Evolutionary conservation across 2,329 filamentous ascomycete genomes (phyloP), one percentile per base, ranked within the genome.

Genomic region (Stenocarpella maydis): DNA sequence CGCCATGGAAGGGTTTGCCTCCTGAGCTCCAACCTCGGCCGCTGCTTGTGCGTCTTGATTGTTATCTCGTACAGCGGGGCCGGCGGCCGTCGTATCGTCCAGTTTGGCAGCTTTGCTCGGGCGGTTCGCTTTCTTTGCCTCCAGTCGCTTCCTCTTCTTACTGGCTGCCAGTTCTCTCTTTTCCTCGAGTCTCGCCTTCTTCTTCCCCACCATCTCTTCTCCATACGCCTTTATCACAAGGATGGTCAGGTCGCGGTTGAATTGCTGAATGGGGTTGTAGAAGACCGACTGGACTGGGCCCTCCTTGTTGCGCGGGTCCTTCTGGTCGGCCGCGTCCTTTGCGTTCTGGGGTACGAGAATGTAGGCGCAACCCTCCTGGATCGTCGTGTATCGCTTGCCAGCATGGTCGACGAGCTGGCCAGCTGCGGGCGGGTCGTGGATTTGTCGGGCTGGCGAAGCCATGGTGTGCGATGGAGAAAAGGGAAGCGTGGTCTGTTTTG

Each of bases 191-290:
- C 74, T 77, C 3, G 50, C 49, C 45, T 47, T 71, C 37, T 41
- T 72, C 53, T 34, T 66, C 45, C 71, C 61, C 6, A 68, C 19
- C 21, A 58, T 71, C 39, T 93, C 89, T 74, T 96, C 90, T 1
- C 93, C 93, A 78, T 95, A 97, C 0, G 92, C 92, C 76, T 93
- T 93, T 79, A 99, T 97, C 0, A 94, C 94, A 17, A 99, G 86
- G 31, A 98, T 93, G 71, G 94, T 98, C 73, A 99, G 82, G 78
- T 99, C 96, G 55, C 97, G 92, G 80, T 99, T 99, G 85, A 98
- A 99, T 78, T 99, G 96, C 78, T 99, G 96, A 67, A 99, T 98
- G 0, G 96, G 95, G 75, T 99, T 99, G 86, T 99, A 99, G 78
- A 99, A 99, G 68, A 99, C 97, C 75, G 95, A 92, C 74, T 90